Conservation (phyloP, 148 eudicot species). For the Arctostaphylos glauca region DNA sequence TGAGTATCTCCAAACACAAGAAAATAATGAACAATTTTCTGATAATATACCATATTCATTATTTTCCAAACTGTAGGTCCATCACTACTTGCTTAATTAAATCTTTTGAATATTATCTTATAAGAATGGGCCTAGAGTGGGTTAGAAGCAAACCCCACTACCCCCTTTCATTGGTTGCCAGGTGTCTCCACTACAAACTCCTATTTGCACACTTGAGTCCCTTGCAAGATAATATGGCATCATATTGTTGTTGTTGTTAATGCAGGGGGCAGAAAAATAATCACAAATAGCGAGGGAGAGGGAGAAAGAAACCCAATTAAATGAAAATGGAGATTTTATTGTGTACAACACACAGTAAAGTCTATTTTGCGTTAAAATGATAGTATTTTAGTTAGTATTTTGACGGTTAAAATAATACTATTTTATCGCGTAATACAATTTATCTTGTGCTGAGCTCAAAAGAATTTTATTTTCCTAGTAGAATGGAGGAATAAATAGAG, state of each 20-base stretch:
- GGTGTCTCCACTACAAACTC: constrained; percentile 11
- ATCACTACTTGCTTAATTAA: neutral
- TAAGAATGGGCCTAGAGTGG: constrained; percentile 28
- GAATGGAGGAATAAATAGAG: too few relatives aligned
- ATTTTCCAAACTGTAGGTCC: neutral
- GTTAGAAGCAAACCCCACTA: constrained; percentile 28
- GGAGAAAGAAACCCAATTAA: neutral
- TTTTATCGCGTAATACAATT: too few relatives aligned
- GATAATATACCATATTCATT: neutral
- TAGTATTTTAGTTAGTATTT: too few relatives aligned
- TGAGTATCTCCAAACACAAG: neutral
- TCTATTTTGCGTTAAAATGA: too few relatives aligned
- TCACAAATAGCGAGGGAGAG: neutral
- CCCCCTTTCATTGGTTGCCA: constrained; percentile 19
- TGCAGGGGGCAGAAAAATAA: neutral
- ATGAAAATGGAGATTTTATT: neutral
- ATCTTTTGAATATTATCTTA: neutral
- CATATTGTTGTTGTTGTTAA: neutral
- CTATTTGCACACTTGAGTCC: constrained; percentile 21
- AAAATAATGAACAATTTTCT: neutral
- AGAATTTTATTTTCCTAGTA: too few relatives aligned
- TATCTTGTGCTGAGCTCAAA: too few relatives aligned
- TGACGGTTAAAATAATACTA: too few relatives aligned
- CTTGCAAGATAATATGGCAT: constrained; percentile 18
- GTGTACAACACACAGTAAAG: too few relatives aligned